Evolutionary conservation across 2,329 filamentous ascomycete species (phyloP).

Genomic region (Diaporthe longicolla): DNA sequence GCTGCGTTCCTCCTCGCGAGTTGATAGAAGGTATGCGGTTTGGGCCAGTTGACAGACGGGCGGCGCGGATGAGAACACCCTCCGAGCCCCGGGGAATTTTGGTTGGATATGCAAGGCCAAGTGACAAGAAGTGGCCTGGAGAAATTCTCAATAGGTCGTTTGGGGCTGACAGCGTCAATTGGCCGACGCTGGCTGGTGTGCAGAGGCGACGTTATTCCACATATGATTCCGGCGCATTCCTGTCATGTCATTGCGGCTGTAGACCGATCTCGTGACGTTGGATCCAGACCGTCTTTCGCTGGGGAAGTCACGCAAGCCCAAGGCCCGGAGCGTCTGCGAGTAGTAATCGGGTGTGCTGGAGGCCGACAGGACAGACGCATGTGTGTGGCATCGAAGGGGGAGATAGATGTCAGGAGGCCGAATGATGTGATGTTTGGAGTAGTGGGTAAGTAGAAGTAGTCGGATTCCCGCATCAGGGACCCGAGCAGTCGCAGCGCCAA

Average conservation of each 20-base stretch:
- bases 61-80: constrained; percentile 1
- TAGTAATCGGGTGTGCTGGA: constrained; percentile 1
- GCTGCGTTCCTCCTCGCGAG: constrained; percentile 10
- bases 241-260: constrained; percentile 22
- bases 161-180: constrained; percentile 23
- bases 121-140: constrained; percentile 37
- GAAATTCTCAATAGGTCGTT: constrained; percentile 37
- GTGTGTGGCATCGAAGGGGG: constrained; percentile 22
- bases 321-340: neutral
- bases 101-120: constrained; percentile 32
- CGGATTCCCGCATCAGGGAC: constrained; percentile 40
- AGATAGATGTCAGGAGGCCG: constrained; percentile 7
- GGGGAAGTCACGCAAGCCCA: constrained; percentile 20
- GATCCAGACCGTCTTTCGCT: constrained; percentile 15
- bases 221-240: constrained; percentile 34
- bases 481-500: constrained; percentile 38
- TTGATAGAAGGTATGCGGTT: constrained; percentile 24
- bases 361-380: constrained; percentile 17
- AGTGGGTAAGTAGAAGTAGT: constrained; percentile 40
- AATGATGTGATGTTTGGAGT: constrained; percentile 38
- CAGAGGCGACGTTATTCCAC: constrained; percentile 31
- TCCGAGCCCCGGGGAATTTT: neutral
- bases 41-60: constrained; percentile 17
- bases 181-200: constrained; percentile 33
- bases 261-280: constrained; percentile 26